Conservation (phyloP, 139 green algal genomes). For the Chlorella sp. region DNA sequence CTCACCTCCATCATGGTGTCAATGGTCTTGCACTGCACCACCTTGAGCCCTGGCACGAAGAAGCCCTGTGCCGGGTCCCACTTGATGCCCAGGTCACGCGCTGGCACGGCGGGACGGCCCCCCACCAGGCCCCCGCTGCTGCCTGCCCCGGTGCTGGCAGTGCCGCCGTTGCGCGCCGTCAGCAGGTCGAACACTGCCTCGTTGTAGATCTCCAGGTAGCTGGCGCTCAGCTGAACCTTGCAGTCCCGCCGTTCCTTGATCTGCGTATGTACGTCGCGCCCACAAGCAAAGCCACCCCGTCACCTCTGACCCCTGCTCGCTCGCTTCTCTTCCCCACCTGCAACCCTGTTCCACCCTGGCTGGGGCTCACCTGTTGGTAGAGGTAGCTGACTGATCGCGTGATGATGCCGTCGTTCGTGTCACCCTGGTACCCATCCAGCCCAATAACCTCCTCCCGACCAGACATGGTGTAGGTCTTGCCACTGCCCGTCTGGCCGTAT, state of each 20-base stretch:
- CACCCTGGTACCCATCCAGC: slow-evolving; percentile 46
- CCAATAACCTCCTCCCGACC: slow-evolving; percentile 48
- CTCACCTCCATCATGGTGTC: slow-evolving; percentile 32
- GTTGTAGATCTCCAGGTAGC: slow-evolving; percentile 91
- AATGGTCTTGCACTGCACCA: slow-evolving; percentile 17
- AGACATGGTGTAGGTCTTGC: slow-evolving; percentile 71
- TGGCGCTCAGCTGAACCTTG: slow-evolving; percentile 40
- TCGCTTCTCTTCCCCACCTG: no score
- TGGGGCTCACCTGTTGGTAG: slow-evolving; percentile 51
- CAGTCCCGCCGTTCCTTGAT: slow-evolving; percentile 25
- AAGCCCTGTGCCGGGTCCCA: slow-evolving; percentile 73
- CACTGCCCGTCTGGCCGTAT: slow-evolving; percentile 39
- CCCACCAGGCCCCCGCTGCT: not conserved
- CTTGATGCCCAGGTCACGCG: slow-evolving; percentile 61
- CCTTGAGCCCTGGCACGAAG: slow-evolving; percentile 62
- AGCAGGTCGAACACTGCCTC: slow-evolving; percentile 81
- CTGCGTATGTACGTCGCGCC: no score
- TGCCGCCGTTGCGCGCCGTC: slow-evolving; percentile 5
- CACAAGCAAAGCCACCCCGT: no score
- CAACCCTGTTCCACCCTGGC: no score
- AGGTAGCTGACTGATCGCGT: slow-evolving; percentile 56
- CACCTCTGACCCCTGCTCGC: no score
- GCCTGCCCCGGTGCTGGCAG: not conserved
- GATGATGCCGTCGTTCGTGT: slow-evolving; percentile 69
- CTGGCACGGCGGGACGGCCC: not conserved